Percentiles rank a stretch among this genome's conserved stretches.
Conservation (phyloP, 164 flowering plant genomes). For the Sedum album region DNA sequence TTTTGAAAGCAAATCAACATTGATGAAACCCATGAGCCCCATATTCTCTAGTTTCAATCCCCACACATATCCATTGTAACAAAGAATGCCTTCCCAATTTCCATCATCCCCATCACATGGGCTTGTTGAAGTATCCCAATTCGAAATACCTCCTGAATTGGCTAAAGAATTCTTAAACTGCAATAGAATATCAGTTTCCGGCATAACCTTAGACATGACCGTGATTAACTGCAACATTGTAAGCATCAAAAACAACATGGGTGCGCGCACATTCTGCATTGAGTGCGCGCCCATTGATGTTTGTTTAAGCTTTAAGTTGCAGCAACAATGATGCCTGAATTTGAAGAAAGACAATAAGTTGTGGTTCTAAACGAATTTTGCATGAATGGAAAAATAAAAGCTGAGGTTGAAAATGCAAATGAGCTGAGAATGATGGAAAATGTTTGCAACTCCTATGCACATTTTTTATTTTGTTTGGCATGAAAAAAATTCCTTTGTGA, state of each 20-base stretch:
- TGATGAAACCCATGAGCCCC: constrained; percentile 39
- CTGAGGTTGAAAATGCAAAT: background rate
- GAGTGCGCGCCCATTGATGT: constrained; percentile 3
- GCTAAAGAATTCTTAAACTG: constrained; percentile 36
- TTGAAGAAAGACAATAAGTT: background rate
- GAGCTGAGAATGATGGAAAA: background rate
- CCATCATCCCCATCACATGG: constrained; percentile 31
- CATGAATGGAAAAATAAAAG: background rate
- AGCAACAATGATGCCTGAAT: background rate
- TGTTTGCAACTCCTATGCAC: background rate
- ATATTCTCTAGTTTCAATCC: constrained; percentile 53
- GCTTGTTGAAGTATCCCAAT: constrained; percentile 25
- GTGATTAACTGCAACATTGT: background rate
- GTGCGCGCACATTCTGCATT: constrained; percentile 7
- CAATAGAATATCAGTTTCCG: constrained; percentile 35
- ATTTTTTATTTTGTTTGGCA: background rate
- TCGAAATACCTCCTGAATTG: constrained; percentile 11
- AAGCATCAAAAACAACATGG: constrained; percentile 4
- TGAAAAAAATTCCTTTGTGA: background rate
- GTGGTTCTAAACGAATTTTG: background rate
- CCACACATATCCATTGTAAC: constrained; percentile 27
- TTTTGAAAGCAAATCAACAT: constrained; percentile 25
- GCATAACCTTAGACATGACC: background rate
- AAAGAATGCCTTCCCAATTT: constrained; percentile 58
- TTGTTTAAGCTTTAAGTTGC: background rate